Base-by-base conservation (phyloP, 768 basidiomycete genomes). In the Polyporus arcularius region DNA sequence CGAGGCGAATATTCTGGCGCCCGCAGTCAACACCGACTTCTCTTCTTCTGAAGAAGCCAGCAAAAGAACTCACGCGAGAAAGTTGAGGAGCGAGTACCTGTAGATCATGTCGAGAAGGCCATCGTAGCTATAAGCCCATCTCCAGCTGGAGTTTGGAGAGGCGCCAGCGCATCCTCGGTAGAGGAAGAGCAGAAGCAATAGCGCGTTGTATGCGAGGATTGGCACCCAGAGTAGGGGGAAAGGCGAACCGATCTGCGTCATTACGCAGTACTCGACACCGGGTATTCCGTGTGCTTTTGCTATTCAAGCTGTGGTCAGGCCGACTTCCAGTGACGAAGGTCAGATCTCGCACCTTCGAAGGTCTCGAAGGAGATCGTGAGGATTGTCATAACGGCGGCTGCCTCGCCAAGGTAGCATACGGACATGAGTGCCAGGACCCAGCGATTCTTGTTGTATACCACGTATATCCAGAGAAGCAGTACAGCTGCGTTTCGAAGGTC, bases 381-480 rank as follows among this genome's bases (percentile, higher is more conserved):
- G 39, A 74, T 67, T 1, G 66, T 46, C 3, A 66, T n/a, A 26
- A 71, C 64, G 31, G 63, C 39, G 21, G 47, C 54, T 4, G 62
- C 54, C 48, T 71, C 65, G 10, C 58, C 57, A 15, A 64, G 18
- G 26, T 68, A 72, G 14, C 64, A 58, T 6, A 51, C 39, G 31
- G 48, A 50, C 38, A 71, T 56, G 15, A 63, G n/a, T 8, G 58
- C 50, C 2, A 69, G 63, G 18, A 74, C 59, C n/a, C 35, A 48
- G 2, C 54, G 55, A 28, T 63, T 69, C 42, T 65, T 66, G 60
- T 69, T 68, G 59, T 71, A 72, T 5, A 72, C 64, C 30, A 74
- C 67, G 51, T 65, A 71, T 7, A 74, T 71, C 73, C 73, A 74
- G 4, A 72, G 61, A 5, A 72, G 54, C 18, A 74, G 59, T 6